Evolutionary conservation across 768 basidiomycete species (phyloP).

Genomic region (Clitopilus passeckerianus): DNA sequence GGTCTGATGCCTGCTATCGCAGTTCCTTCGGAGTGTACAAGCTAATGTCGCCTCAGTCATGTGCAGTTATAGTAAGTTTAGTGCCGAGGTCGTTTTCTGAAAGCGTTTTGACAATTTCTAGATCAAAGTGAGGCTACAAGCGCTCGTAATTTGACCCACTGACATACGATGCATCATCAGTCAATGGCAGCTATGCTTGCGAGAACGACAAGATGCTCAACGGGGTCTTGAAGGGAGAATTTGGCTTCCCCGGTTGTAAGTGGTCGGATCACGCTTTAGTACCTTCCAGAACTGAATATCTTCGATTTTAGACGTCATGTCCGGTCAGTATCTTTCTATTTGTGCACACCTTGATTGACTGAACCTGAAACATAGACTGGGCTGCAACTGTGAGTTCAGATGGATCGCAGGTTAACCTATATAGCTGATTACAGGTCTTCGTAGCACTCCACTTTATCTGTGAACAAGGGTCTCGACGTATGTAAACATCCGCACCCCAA

Average conservation of each 20-base stretch:
- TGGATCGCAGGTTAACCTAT: background rate
- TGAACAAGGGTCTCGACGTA: conserved; percentile 60
- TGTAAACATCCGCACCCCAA: conserved; percentile 7
- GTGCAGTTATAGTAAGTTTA: conserved; percentile 51
- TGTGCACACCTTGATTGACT: background rate
- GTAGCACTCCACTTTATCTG: conserved; percentile 45
- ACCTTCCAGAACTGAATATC: conserved; percentile 4
- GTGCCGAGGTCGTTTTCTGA: too few relatives aligned
- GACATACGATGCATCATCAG: conserved; percentile 5
- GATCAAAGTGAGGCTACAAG: conserved; percentile 25
- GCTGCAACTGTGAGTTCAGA: conserved; percentile 38
- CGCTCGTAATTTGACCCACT: background rate
- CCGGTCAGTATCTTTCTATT: conserved; percentile 23
- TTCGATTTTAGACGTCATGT: conserved; percentile 33
- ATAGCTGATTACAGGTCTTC: background rate
- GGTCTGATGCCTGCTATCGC: background rate
- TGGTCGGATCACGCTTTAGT: background rate
- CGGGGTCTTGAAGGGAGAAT: conserved; percentile 59
- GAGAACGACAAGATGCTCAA: conserved; percentile 58
- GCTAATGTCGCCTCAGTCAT: conserved; percentile 64
- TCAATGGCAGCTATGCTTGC: conserved; percentile 59
- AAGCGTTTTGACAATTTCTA: conserved; percentile 3
- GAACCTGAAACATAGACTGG: conserved; percentile 44
- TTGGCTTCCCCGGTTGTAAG: conserved; percentile 63
- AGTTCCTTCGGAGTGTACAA: conserved; percentile 55